A percentile compares a stretch with the other conserved stretches of the same genome.
Conservation (phyloP, 176 grass and related monocot species). For the Paspalum notatum region DNA sequence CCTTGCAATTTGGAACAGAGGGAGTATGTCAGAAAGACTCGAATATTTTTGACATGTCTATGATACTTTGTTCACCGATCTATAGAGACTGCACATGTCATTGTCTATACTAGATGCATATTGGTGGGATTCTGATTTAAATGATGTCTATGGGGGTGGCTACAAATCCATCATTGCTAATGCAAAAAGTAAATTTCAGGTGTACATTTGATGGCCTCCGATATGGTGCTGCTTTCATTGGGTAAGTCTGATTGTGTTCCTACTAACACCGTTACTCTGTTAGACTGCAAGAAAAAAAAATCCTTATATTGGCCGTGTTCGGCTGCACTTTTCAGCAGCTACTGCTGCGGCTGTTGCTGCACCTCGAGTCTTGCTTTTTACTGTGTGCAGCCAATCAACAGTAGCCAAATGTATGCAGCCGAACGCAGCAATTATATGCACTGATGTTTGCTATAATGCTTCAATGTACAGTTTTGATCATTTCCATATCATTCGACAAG, state of each 20-base stretch:
- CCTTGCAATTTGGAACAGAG: too few species aligned
- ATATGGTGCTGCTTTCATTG: constrained; percentile 95
- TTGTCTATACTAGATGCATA: not conserved
- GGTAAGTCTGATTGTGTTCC: constrained; percentile 57
- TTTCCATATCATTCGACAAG: constrained; percentile 89
- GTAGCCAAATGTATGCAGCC: too few species aligned
- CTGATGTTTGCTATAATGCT: constrained; percentile 34
- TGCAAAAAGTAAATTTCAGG: constrained; percentile 53
- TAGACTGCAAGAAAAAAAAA: constrained; percentile 15
- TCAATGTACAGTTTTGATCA: constrained; percentile 82
- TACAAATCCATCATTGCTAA: constrained; percentile 38
- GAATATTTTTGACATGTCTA: not conserved
- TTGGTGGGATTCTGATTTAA: constrained; percentile 5
- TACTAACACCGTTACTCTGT: not conserved
- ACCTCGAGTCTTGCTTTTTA: too few species aligned
- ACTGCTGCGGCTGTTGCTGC: too few species aligned
- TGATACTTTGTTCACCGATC: constrained; percentile 12
- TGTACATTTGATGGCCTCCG: constrained; percentile 97
- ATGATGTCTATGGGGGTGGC: not conserved
- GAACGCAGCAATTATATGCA: too few species aligned
- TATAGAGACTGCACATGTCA: not conserved
- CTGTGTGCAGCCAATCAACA: too few species aligned
- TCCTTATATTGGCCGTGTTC: too few species aligned
- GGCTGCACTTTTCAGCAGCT: too few species aligned
- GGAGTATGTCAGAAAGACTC: not conserved